Evolutionary conservation across 1,284 basidiomycete species (phyloP), one percentile per base, ranked within the genome.

Genomic region (Cutaneotrichosporon mucoides): DNA sequence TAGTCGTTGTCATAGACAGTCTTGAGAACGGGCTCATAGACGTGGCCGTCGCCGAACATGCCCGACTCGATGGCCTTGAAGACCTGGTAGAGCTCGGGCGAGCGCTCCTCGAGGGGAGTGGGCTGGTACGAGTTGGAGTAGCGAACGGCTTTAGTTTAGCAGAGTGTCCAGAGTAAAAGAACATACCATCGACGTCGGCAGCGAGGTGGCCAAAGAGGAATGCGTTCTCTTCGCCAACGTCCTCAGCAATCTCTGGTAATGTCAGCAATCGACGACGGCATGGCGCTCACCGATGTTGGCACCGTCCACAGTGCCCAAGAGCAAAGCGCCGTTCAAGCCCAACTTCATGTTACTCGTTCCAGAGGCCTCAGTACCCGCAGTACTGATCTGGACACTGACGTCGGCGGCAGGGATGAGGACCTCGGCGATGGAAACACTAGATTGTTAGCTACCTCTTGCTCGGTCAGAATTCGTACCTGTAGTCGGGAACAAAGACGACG

Each of bases 321-420:
- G 81, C 49, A 95, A 79, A n/a, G 90, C 92, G 50, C 63, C 63
- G 69, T 92, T 93, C 41, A 79, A 61, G 33, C 73, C 77, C 49
- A 82, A 76, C 81, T 96, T 95, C 92, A 95, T 95, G 82, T 95
- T 94, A 41, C 88, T 71, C 63, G 76, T 78, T 45, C 79, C 79
- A 16, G 74, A 78, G 9, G 80, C 81, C 73, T 95, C 92, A 0
- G 92, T 95, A 53, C 93, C 92, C 2, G 92, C 92, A 8, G 92
- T 95, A 38, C 88, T 91, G 76, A 96, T 95, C 76, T 95, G 93
- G 72, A 94, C 89, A 63, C 85, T 88, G 79, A 95, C 88, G 73
- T 95, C 92, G 15, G 88, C 88, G 6, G 93, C 89, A 13, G 92
- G 93, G 64, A 94, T 92, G 68, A 96, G 82, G 44, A 95, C 81